These are phyloP conservation scores for Acrodontium crateriforme DNA, from an alignment of 2,329 filamentous ascomycete species.

Conservation along the genomic window DNA sequence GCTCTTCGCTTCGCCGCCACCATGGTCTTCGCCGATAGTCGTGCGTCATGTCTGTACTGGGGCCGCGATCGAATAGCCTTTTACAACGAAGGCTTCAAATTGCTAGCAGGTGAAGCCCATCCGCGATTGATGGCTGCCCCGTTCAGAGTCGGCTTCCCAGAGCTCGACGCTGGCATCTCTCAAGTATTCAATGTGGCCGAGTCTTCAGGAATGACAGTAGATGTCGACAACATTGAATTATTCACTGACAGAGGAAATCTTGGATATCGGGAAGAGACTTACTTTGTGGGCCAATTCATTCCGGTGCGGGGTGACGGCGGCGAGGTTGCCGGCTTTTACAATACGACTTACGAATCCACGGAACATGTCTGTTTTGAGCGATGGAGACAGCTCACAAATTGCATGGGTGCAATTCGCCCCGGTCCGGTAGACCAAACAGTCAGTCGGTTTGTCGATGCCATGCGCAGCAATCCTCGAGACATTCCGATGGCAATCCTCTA, in stretches of 20 bases:
- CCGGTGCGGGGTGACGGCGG: slow-evolving; percentile 10
- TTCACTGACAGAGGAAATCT: slow-evolving; percentile 6
- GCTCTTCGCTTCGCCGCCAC: slow-evolving; percentile 9
- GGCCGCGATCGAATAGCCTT: slow-evolving; percentile 21
- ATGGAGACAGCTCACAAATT: slow-evolving; percentile 5
- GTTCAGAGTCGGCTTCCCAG: slow-evolving; percentile 6
- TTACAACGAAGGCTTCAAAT: slow-evolving; percentile 25
- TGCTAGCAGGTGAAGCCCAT: slow-evolving; percentile 18
- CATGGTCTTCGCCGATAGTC: slow-evolving; percentile 12
- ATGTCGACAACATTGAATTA: slow-evolving; percentile 7
- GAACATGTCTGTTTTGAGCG: slow-evolving; percentile 6
- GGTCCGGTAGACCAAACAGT: slow-evolving; percentile 5
- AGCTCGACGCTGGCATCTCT: slow-evolving; percentile 2
- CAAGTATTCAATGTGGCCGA: slow-evolving; percentile 5
- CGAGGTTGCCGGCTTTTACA: slow-evolving; percentile 11
- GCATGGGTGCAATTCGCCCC: slow-evolving; percentile 4
- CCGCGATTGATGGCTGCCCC: slow-evolving; percentile 9
- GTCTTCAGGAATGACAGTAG: slow-evolving; percentile 7
- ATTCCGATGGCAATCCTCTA: slow-evolving; percentile 9
- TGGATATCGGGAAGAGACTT: slow-evolving; percentile 12
- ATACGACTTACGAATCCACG: slow-evolving; percentile 11
- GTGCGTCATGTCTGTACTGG: slow-evolving; percentile 11
- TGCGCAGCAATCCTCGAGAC: slow-evolving; percentile 7
- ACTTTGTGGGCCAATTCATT: slow-evolving; percentile 11
- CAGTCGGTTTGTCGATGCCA: slow-evolving; percentile 4